phyloP scores from a whole-genome alignment of 371 early-diverging fungal genomes.

The Enterocytospora artemiae region DNA sequence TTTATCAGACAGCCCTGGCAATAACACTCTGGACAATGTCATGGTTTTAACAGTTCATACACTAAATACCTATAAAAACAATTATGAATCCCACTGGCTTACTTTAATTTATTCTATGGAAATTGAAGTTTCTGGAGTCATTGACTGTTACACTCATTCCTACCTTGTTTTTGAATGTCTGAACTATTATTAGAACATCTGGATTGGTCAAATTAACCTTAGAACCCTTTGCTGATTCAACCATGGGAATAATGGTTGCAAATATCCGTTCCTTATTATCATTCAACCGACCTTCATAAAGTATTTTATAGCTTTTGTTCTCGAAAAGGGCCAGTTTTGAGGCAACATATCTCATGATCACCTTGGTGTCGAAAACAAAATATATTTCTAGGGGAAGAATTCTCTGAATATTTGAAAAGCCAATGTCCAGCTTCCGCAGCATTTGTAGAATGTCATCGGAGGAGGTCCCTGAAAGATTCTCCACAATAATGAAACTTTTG shows the following conservation, averaged over 20 bases:
- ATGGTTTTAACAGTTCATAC: too few relatives aligned
- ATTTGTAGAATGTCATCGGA: background rate
- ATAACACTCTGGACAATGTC: too few relatives aligned
- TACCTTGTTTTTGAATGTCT: slow-evolving; percentile 28
- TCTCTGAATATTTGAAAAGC: slow-evolving; percentile 21
- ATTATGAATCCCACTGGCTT: too few relatives aligned
- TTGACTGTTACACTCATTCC: slow-evolving; percentile 25
- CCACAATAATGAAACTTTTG: slow-evolving; percentile 28
- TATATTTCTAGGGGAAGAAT: slow-evolving; percentile 25
- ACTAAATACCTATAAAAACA: too few relatives aligned
- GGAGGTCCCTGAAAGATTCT: too few relatives aligned
- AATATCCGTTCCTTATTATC: slow-evolving; percentile 21
- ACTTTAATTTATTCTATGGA: too few relatives aligned
- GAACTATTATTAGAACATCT: slow-evolving; percentile 27
- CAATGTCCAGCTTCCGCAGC: slow-evolving; percentile 1
- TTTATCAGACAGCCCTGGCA: too few relatives aligned
- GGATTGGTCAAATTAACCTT: slow-evolving; percentile 28
- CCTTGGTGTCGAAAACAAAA: slow-evolving; percentile 13
- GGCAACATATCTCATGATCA: slow-evolving; percentile 1
- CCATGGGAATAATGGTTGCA: slow-evolving; percentile 6
- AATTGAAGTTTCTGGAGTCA: slow-evolving; percentile 25
- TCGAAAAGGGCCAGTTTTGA: background rate
- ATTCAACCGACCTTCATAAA: slow-evolving; percentile 26
- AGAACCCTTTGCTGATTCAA: background rate
- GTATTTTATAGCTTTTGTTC: slow-evolving; percentile 26